phyloP scores from a whole-genome alignment of 192 early-diverging fungal species.

The Chytriomyces hyalinus region DNA sequence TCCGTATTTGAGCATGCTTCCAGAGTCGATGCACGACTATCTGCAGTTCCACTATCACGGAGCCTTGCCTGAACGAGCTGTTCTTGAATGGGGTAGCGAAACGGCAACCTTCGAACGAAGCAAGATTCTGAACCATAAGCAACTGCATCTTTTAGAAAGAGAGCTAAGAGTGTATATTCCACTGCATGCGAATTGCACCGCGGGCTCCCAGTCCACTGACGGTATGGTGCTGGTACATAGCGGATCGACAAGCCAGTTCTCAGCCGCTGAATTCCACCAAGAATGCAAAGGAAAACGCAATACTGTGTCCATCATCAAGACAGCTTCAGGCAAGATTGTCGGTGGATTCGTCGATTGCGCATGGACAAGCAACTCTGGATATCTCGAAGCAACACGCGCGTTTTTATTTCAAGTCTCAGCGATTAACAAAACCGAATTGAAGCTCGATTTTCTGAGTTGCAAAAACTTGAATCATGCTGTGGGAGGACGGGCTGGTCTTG shows the following conservation, averaged over 20 bases:
- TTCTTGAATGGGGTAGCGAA: not conserved
- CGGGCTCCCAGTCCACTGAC: not conserved
- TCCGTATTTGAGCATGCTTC: not conserved
- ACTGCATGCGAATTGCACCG: not conserved
- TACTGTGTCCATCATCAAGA: constrained; percentile 1
- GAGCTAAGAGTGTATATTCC: not conserved
- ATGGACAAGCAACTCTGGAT: not conserved
- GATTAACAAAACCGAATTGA: not conserved
- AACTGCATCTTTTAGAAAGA: not conserved
- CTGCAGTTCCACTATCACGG: not conserved
- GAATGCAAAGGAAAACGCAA: not conserved
- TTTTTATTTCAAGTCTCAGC: not conserved
- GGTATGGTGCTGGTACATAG: not conserved
- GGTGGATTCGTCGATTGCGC: constrained; percentile 10
- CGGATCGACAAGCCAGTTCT: not conserved
- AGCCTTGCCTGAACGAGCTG: not conserved
- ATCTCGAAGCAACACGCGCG: not conserved
- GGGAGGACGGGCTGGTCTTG: not conserved
- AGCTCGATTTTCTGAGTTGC: not conserved
- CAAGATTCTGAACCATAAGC: not conserved
- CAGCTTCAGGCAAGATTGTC: not conserved
- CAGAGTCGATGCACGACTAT: not conserved
- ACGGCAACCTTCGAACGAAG: not conserved
- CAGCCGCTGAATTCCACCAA: not conserved
- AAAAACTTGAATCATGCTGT: constrained; percentile 3